A percentile compares a stretch with the other conserved stretches of the same genome.
phyloP scores from a whole-genome alignment of 2,329 filamentous ascomycete species.

The Hypomyces rosellus region DNA sequence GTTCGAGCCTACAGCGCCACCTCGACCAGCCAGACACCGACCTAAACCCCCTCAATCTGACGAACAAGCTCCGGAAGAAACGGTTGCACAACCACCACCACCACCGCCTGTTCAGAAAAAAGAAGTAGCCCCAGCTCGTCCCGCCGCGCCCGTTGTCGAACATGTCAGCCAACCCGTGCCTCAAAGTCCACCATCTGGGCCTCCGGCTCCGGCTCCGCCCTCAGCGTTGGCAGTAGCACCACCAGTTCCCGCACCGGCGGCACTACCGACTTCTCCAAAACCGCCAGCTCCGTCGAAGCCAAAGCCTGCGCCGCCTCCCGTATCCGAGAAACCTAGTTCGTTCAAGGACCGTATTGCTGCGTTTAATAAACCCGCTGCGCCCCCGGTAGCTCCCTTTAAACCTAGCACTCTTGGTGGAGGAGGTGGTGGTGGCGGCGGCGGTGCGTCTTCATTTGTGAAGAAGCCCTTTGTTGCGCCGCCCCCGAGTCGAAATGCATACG shows the following conservation, averaged over 20 bases:
- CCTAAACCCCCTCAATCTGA: slow-evolving; percentile 43
- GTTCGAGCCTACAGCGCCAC: slow-evolving; percentile 85
- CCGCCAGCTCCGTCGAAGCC: slow-evolving; percentile 22
- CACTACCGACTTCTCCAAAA: slow-evolving; percentile 27
- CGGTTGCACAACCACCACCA: slow-evolving; percentile 28
- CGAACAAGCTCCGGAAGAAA: slow-evolving; percentile 28
- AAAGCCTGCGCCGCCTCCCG: slow-evolving; percentile 55
- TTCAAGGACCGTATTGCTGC: slow-evolving; percentile 96
- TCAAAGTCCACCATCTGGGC: slow-evolving; percentile 28
- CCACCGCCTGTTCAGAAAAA: slow-evolving; percentile 20
- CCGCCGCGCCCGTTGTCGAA: slow-evolving; percentile 30
- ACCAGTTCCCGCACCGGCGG: slow-evolving; percentile 7
- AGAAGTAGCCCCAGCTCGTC: slow-evolving; percentile 21
- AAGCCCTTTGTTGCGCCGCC: slow-evolving; percentile 96
- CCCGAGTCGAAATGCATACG: slow-evolving; percentile 83
- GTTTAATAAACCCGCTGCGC: slow-evolving; percentile 84
- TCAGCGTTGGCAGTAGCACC: slow-evolving; percentile 16
- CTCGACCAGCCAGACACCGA: slow-evolving; percentile 70
- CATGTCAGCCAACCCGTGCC: slow-evolving; percentile 25
- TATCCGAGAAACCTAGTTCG: slow-evolving; percentile 69
- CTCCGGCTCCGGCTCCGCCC: slow-evolving; percentile 23
- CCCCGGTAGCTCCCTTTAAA: slow-evolving; percentile 86
- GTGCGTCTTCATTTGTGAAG: slow-evolving; percentile 69
- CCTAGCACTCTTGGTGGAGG: slow-evolving; percentile 57
- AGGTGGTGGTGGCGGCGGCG: slow-evolving; percentile 40